Base-by-base conservation (phyloP, 2,329 filamentous ascomycete genomes). In the Akanthomyces muscarius region DNA sequence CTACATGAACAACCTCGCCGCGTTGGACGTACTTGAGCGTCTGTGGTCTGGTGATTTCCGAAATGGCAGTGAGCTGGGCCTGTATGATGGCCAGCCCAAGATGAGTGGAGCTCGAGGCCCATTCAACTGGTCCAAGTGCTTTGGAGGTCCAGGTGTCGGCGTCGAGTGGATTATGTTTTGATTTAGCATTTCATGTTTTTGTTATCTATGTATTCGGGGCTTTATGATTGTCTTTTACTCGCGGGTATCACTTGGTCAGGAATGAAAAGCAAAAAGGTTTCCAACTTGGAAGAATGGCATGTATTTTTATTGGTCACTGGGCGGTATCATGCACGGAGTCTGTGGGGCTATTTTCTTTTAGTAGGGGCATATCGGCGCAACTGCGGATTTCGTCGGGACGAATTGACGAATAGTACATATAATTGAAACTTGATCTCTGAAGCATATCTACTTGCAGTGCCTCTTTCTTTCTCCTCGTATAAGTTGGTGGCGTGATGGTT, bases 1-100 rank as follows among this genome's bases (percentile, higher is more conserved):
- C 1, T 97, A 97, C 77, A 91, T 92, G 81, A 97, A 97, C 77
- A 97, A 97, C 73, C 83, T 96, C 47, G 89, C 90, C 7, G 92
- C 90, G 8, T 81, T 97, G 30, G 90, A 95, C 70, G 86, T 97
- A 4, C 77, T 97, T 48, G 93, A 97, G 79, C 87, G 88, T 69
- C 83, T 96, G 18, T 97, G 94, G 93, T 80, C 81, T 14, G 83
- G 82, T 56, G 83, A 86, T 56, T 75, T 72, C 67, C 42, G 62
- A 7, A 70, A 75, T 63, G 76, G 77, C 50, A 74, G 76, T 33
- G 73, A 76, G 58, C 69, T 71, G 54, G 67, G 71, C 23, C 56
- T 71, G 73, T 23, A 73, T 69, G 25, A 65, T 69, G 21, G 69
- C 64, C 56, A 61, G 42, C 66, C 67, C 63, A 75, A 75, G 69